Conservation (phyloP, 2,329 filamentous ascomycete genomes). For the Cladosporium sphaerospermum region DNA sequence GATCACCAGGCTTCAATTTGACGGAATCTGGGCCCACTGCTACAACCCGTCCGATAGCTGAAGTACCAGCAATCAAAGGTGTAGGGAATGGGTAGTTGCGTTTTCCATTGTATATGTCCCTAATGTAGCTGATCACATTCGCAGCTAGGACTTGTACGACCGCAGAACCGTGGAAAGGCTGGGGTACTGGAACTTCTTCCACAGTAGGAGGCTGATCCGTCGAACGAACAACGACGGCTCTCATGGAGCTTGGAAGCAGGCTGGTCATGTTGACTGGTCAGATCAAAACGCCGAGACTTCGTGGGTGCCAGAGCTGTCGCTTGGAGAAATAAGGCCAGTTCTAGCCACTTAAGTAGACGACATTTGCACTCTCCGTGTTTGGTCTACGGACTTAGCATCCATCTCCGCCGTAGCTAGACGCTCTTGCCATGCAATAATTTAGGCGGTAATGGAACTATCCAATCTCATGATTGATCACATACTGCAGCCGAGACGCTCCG, state of each 20-base stretch:
- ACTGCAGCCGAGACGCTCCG: too few relatives aligned
- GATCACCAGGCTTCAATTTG: slow-evolving; percentile 31
- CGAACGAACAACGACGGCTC: slow-evolving; percentile 15
- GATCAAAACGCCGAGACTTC: too few relatives aligned
- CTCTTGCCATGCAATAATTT: too few relatives aligned
- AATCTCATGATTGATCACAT: too few relatives aligned
- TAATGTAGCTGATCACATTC: slow-evolving; percentile 35
- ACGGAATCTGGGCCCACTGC: slow-evolving; percentile 35
- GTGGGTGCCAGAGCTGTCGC: too few relatives aligned
- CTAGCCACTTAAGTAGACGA: too few relatives aligned
- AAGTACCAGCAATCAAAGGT: slow-evolving; percentile 32
- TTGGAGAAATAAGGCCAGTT: too few relatives aligned
- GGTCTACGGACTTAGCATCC: too few relatives aligned
- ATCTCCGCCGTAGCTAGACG: too few relatives aligned
- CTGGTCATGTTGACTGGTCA: not conserved
- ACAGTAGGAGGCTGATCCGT: slow-evolving; percentile 14
- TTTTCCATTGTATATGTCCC: slow-evolving; percentile 37
- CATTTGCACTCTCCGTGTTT: too few relatives aligned
- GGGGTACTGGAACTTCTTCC: slow-evolving; percentile 11
- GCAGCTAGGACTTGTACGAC: slow-evolving; percentile 36
- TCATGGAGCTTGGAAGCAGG: slow-evolving; percentile 13
- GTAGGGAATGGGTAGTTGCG: slow-evolving; percentile 30
- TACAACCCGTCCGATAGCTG: slow-evolving; percentile 33
- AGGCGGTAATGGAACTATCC: too few relatives aligned
- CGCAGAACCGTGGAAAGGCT: slow-evolving; percentile 30